Evolutionary conservation across 352 stramenopile species (phyloP), one percentile per base, ranked within the genome.

Genomic region (Globisporangium spiculum): DNA sequence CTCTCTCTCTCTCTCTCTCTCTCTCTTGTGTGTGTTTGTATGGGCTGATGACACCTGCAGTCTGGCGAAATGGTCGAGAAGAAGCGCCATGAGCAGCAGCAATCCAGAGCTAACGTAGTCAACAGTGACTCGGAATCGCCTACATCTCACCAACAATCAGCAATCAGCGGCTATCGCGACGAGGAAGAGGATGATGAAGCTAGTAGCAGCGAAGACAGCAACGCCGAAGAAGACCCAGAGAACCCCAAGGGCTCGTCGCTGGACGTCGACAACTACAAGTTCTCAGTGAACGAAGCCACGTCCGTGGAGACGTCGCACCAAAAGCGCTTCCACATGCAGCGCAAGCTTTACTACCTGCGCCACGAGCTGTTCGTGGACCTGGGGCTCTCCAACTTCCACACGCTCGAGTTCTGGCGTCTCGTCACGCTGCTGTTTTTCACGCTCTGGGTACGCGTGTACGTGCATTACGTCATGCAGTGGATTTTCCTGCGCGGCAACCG

Each of bases 401-500:
- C 81, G 38, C 71, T 93, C 55, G 83, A 96, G 63, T 97, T 96
- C 65, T 97, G 89, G 81, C 70, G 93, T 34, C 70, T 84, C 7
- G 14, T 89, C 12, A 60, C 76, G 9, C 67, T 96, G 59, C 70
- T 93, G 1, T 7, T 83, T 14, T 75, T 94, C 32, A 75, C 90
- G n/a, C 79, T 96, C 6, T 97, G 90, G 88, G 66, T 97, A 27
- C 89, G 92, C 14, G 59, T 97, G 52, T 97, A 97, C 73, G 73
- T 96, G 24, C 92, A 97, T 69, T 97, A 94, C 71, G 26, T 96
- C n/a, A 78, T 72, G 4, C 91, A 98, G 77, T 98, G 84, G 81
- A 27, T 96, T 7, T 94, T 92, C 58, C 71, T 97, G 38, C 79
- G 82, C 41, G 72, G 73, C 8, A 67, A 79, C 32, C 79, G 81